phyloP scores from a whole-genome alignment of 2,329 filamentous ascomycete species.

The Sporothrix luriei region DNA sequence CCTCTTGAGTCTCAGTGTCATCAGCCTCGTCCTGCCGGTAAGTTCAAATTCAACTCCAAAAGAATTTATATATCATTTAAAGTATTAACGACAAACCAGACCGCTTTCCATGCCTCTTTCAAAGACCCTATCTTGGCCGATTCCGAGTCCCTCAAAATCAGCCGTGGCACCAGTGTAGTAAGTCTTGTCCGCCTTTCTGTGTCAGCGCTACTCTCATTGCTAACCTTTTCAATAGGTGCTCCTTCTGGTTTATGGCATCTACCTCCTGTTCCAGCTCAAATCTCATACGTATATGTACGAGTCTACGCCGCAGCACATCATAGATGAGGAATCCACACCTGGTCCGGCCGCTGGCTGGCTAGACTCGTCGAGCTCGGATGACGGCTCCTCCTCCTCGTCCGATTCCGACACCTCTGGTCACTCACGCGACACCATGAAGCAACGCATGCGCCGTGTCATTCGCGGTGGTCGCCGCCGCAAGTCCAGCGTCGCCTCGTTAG shows the following conservation, averaged over 20 bases:
- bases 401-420: conserved; percentile 60
- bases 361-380: conserved; percentile 60
- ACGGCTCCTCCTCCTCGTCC: conserved; percentile 51
- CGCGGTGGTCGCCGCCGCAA: conserved; percentile 54
- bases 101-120: conserved; percentile 91
- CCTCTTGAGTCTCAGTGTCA: conserved; percentile 84
- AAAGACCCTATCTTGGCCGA: conserved; percentile 64
- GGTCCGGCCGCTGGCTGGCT: conserved; percentile 82
- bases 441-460: conserved; percentile 64
- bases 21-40: conserved; percentile 81
- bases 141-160: conserved; percentile 74
- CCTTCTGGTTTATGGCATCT: conserved; percentile 78
- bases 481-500: conserved; percentile 62
- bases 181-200: conserved; percentile 41
- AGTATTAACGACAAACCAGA: conserved; percentile 50
- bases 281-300: conserved; percentile 91
- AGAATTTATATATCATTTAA: neutral
- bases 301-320: conserved; percentile 87
- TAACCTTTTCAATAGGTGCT: conserved; percentile 57
- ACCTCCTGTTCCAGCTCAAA: conserved; percentile 87
- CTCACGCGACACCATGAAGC: conserved; percentile 57
- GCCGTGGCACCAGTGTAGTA: conserved; percentile 84
- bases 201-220: neutral
- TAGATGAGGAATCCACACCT: conserved; percentile 86
- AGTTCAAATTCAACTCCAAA: conserved; percentile 39